phyloP scores from a whole-genome alignment of 352 stramenopile genomes.

The Phytopythium vexans region DNA sequence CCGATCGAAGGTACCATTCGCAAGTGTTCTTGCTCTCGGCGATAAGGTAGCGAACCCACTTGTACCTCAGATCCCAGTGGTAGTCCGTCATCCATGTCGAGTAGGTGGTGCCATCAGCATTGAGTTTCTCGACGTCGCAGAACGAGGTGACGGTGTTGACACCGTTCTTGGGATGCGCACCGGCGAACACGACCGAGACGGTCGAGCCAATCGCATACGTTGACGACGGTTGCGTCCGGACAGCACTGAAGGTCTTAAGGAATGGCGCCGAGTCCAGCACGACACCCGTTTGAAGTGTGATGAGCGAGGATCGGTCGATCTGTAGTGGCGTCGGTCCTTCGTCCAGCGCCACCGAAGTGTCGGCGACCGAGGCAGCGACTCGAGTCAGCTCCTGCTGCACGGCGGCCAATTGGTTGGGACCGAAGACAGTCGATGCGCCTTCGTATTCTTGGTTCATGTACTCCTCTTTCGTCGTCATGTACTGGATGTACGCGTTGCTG shows the following conservation, averaged over 20 bases:
- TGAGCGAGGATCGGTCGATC: constrained; percentile 28
- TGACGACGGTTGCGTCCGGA: constrained; percentile 18
- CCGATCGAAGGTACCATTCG: constrained; percentile 40
- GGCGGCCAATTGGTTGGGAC: constrained; percentile 53
- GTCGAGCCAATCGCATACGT: constrained; percentile 27
- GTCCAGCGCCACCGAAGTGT: constrained; percentile 20
- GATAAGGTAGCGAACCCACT: constrained; percentile 24
- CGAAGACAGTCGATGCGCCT: constrained; percentile 70
- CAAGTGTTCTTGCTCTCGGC: constrained; percentile 41
- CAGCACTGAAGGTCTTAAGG: constrained; percentile 17
- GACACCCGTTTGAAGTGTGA: constrained; percentile 36
- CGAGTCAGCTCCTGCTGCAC: constrained; percentile 50
- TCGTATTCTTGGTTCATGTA: constrained; percentile 68
- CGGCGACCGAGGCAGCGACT: constrained; percentile 27
- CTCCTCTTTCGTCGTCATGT: constrained; percentile 62
- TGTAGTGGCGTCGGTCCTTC: constrained; percentile 29
- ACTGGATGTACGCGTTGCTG: constrained; percentile 59
- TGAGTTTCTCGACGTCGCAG: too few species aligned
- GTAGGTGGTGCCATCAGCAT: constrained; percentile 14
- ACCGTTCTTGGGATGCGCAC: constrained; percentile 43
- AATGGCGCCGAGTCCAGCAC: constrained; percentile 23
- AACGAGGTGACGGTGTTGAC: constrained; percentile 30
- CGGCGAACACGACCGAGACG: constrained; percentile 35
- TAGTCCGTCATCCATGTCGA: constrained; percentile 38
- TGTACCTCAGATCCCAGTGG: constrained; percentile 53